Conservation (phyloP, 768 basidiomycete species). For the Mrakia frigida region DNA sequence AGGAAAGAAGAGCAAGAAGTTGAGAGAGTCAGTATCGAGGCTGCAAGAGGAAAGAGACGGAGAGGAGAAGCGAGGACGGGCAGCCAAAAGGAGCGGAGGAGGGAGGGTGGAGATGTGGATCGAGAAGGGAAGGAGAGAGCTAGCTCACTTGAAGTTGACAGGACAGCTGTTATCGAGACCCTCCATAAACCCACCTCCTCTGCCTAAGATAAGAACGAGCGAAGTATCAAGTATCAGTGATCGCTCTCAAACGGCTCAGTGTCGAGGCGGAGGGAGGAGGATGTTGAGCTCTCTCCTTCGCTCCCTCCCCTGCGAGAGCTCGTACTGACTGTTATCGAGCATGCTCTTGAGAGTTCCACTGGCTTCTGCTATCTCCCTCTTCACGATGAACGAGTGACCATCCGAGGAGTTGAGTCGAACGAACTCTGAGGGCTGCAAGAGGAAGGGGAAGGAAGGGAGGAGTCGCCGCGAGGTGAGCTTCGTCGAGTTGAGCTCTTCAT, state of each 20-base stretch:
- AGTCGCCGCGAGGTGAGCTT: no score
- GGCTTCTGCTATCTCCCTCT: slow-evolving; percentile 64
- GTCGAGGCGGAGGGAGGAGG: neutral
- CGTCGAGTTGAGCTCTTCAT: no score
- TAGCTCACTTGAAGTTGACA: neutral
- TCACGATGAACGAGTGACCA: slow-evolving; percentile 73
- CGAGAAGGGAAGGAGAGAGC: neutral
- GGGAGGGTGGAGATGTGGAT: slow-evolving; percentile 54
- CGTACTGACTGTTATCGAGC: neutral
- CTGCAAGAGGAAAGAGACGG: slow-evolving; percentile 60
- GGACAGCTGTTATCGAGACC: neutral
- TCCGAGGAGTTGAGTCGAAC: slow-evolving; percentile 70
- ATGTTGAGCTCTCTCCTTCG: neutral
- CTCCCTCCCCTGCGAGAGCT: neutral
- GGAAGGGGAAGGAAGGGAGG: neutral
- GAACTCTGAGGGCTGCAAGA: slow-evolving; percentile 51
- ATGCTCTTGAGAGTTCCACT: slow-evolving; percentile 72
- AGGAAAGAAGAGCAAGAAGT: neutral
- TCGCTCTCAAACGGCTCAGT: no score
- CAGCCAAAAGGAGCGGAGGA: slow-evolving; percentile 44
- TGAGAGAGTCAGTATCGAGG: slow-evolving; percentile 47
- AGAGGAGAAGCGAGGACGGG: slow-evolving; percentile 32
- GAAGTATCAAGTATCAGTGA: no score
- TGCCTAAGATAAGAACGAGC: slow-evolving; percentile 49
- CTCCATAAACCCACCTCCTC: slow-evolving; percentile 47